These are phyloP conservation scores for Eutrema heterophyllum DNA, from an alignment of 345 rosid genomes.

Conservation along the genomic window DNA sequence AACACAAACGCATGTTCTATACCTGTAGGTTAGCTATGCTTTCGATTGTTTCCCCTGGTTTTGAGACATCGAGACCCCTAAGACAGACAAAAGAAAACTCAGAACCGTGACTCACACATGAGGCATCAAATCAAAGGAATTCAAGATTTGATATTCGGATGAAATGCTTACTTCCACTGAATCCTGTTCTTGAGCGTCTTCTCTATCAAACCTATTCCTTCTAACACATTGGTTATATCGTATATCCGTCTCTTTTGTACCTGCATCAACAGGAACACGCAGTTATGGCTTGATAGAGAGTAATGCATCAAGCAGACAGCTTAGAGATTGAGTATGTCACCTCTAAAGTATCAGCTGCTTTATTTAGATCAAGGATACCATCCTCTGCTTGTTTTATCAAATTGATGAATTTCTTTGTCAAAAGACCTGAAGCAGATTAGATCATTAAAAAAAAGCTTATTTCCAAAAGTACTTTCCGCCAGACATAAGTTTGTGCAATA, in stretches of 20 bases:
- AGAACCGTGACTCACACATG: slow-evolving; percentile 15
- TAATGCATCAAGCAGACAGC: background rate
- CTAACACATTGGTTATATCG: slow-evolving; percentile 96
- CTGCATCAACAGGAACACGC: slow-evolving; percentile 36
- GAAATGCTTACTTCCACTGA: slow-evolving; percentile 84
- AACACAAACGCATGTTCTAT: slow-evolving; percentile 14
- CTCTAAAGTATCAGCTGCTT: slow-evolving; percentile 93
- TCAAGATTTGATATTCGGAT: background rate
- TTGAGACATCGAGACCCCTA: slow-evolving; percentile 91
- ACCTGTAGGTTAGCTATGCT: slow-evolving; percentile 84
- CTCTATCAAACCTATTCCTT: slow-evolving; percentile 98
- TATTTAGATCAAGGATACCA: slow-evolving; percentile 93
- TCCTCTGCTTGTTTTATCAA: slow-evolving; percentile 95
- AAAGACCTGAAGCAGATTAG: slow-evolving; percentile 56
- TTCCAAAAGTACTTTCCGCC: background rate
- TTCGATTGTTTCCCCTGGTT: slow-evolving; percentile 74
- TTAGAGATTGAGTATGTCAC: slow-evolving; percentile 30
- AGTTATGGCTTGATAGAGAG: background rate
- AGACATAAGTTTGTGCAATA: background rate
- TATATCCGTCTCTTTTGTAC: slow-evolving; percentile 98
- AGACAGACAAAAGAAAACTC: slow-evolving; percentile 16
- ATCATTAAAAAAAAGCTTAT: background rate
- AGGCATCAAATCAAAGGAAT: slow-evolving; percentile 2
- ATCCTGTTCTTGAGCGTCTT: slow-evolving; percentile 94
- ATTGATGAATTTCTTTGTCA: slow-evolving; percentile 96